These are phyloP conservation scores for Grosmannia huntii DNA, from an alignment of 2,329 filamentous ascomycete genomes.

Conservation along the genomic window DNA sequence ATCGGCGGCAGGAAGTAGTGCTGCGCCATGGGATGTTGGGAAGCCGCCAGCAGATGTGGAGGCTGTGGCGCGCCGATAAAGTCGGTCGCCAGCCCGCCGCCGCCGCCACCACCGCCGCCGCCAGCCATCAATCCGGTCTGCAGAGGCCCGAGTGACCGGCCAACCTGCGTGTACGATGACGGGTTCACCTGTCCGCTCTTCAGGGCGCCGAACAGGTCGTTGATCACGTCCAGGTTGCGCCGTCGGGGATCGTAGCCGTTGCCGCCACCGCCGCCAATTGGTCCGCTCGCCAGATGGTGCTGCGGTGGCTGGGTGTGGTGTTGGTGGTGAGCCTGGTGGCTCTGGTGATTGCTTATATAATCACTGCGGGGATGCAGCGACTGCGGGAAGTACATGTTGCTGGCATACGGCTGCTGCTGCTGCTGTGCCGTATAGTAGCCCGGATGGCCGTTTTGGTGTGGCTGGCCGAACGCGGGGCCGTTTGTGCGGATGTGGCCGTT, in stretches of 20 bases:
- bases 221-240: slow-evolving; percentile 75
- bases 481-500: slow-evolving; percentile 49
- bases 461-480: slow-evolving; percentile 36
- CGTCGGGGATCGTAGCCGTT: slow-evolving; percentile 56
- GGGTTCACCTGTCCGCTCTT: slow-evolving; percentile 87
- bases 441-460: slow-evolving; percentile 41
- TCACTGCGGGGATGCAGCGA: slow-evolving; percentile 42
- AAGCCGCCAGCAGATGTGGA: slow-evolving; percentile 34
- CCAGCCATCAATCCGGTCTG: slow-evolving; percentile 43
- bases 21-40: slow-evolving; percentile 48
- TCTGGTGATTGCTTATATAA: slow-evolving; percentile 34
- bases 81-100: slow-evolving; percentile 36
- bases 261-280: not conserved
- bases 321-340: slow-evolving; percentile 29
- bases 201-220: slow-evolving; percentile 86
- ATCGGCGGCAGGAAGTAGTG: slow-evolving; percentile 84
- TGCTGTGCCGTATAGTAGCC: slow-evolving; percentile 47
- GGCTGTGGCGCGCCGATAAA: slow-evolving; percentile 38
- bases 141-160: slow-evolving; percentile 72
- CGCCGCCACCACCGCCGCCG: slow-evolving; percentile 32
- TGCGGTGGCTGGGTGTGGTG: not conserved
- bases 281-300: slow-evolving; percentile 2
- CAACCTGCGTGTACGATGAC: slow-evolving; percentile 79
- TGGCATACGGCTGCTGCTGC: slow-evolving; percentile 37
- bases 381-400: slow-evolving; percentile 59